Evolutionary conservation across 2,329 filamentous ascomycete species (phyloP).

Genomic region (Saccharata proteae): DNA sequence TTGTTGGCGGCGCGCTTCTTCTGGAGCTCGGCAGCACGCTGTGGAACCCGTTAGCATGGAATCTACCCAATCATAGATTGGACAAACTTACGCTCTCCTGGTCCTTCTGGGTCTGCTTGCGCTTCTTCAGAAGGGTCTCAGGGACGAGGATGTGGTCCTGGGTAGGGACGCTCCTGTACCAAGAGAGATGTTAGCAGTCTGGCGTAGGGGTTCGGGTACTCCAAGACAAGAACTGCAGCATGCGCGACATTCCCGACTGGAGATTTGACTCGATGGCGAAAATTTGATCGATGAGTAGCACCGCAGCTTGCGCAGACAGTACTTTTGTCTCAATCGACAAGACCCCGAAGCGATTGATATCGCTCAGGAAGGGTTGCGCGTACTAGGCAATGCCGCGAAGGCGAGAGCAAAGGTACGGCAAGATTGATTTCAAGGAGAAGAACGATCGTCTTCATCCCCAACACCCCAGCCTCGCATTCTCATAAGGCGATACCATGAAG

Average conservation of each 20-base stretch:
- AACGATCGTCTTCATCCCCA: conserved; percentile 60
- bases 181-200: conserved; percentile 41
- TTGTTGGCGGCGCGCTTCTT: conserved; percentile 94
- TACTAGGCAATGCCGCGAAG: no score
- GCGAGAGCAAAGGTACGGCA: no score
- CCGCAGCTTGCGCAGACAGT: conserved; percentile 10
- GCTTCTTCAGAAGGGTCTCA: conserved; percentile 99
- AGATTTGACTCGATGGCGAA: conserved; percentile 58
- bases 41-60: no score
- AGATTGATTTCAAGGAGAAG: conserved; percentile 63
- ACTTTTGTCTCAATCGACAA: conserved; percentile 61
- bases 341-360: conserved; percentile 49
- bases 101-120: conserved; percentile 99
- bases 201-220: conserved; percentile 53
- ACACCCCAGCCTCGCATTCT: conserved; percentile 58
- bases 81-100: no score
- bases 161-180: conserved; percentile 73
- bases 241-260: conserved; percentile 85
- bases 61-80: no score
- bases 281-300: conserved; percentile 63
- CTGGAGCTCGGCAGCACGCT: conserved; percentile 62
- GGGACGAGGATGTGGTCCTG: conserved; percentile 93
- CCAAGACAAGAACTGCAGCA: conserved; percentile 89
- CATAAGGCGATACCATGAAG: conserved; percentile 14
- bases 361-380: conserved; percentile 42